Evolutionary conservation across 306 rosid genomes (phyloP).

Genomic region (Abrus precatorius): DNA sequence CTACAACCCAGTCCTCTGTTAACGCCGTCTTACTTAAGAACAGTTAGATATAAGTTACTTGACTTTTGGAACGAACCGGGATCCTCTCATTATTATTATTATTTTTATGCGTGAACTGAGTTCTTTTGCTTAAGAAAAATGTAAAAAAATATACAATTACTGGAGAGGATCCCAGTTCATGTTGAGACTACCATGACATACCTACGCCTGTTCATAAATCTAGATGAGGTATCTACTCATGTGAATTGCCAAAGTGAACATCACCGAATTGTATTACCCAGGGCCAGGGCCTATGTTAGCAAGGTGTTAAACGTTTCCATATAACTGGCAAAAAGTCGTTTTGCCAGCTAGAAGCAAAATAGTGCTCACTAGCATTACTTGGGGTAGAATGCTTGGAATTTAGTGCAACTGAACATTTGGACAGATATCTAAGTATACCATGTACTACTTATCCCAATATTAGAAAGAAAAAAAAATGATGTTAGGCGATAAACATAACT

Average conservation of each 20-base stretch:
- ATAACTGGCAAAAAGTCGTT: slow-evolving; percentile 5
- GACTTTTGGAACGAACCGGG: background rate
- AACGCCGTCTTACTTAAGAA: background rate
- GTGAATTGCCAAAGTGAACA: background rate
- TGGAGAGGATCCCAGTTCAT: no score
- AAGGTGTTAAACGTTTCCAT: background rate
- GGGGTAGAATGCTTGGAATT: slow-evolving; percentile 28
- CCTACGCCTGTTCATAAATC: background rate
- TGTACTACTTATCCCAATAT: background rate
- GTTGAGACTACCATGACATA: no score
- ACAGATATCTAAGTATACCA: background rate
- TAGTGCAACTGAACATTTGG: slow-evolving; percentile 34
- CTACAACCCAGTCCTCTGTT: background rate
- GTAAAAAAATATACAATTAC: no score
- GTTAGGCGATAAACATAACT: background rate
- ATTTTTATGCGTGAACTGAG: no score
- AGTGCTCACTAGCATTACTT: background rate
- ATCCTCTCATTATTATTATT: no score
- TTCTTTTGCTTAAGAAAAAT: no score
- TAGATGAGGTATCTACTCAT: background rate
- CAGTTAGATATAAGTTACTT: background rate
- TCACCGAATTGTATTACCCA: background rate
- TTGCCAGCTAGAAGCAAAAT: slow-evolving; percentile 35
- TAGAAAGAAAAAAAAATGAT: background rate
- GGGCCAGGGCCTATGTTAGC: background rate